Base-by-base conservation (phyloP, 257 asterid species). In the Solanum virginianum region DNA sequence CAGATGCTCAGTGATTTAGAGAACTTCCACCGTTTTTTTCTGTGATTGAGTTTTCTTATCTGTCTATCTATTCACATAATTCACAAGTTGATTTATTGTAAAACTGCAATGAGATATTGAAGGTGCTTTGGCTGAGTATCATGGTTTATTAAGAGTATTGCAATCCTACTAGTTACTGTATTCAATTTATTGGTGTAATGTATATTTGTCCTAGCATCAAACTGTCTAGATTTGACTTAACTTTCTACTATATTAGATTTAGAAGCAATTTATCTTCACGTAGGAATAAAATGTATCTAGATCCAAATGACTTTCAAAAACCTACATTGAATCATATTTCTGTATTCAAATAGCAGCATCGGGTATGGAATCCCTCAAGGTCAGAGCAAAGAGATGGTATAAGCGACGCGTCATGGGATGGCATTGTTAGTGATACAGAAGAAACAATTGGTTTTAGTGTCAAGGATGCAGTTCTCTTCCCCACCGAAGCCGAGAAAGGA, bases 401-500 rank as follows among this genome's bases (percentile, higher is more conserved):
- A 79, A 81, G 85, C 66, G 89, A 89, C 3, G 95, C 89, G 53
- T 86, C 47, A 4, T 71, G 90, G 85, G 93, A 88, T 3, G 92
- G 87, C 2, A 81, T 81, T 18, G 87, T 51, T 39, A 80, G 75
- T 22, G 98, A 88, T n/a, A 92, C 90, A 1, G 98, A 93, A 82
- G 91, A 96, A 89, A 90, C 98, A 0, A 91, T 95, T 60, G 99
- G 99, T 59, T 96, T 95, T 85, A 92, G 97, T 59, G 94, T 96
- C 60, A 94, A 96, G 91, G 92, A 96, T 49, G 99, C 99, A 8
- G 97, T 93, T 82, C 95, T 96, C 62, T 96, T 95, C 90, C 99
- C 99, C 4, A 90, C 97, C 5, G 98, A 96, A 89, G 98, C 92
- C 4, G 99, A 96, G 91, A 94, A 92, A 86, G 99, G 99, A 80